Conservation (phyloP, 805 yeast species). For the Metschnikowia anglica region DNA sequence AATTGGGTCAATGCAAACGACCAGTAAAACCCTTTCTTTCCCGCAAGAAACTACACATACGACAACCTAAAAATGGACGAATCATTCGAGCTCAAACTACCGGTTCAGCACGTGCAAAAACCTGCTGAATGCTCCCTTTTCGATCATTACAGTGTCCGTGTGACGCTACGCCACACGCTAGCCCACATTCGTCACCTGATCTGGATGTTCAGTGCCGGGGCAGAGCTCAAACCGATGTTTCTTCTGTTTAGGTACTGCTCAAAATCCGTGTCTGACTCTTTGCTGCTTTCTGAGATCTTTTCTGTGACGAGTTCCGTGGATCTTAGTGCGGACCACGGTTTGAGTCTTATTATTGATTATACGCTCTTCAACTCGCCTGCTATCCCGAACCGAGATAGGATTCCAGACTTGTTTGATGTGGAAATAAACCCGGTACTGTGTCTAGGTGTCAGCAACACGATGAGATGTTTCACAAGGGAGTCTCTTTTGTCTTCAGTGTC, state of each 20-base stretch:
- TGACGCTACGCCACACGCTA: conserved; percentile 26
- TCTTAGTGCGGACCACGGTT: conserved; percentile 1
- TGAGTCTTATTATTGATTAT: conserved; percentile 26
- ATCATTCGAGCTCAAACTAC: conserved; percentile 11
- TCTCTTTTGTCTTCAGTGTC: conserved; percentile 24
- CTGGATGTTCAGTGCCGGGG: conserved; percentile 29
- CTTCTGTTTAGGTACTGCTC: conserved; percentile 18
- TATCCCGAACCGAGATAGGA: conserved; percentile 28
- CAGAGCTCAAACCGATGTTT: conserved; percentile 28
- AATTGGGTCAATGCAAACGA: too few relatives aligned
- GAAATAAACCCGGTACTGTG: conserved; percentile 6
- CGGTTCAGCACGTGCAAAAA: conserved; percentile 8
- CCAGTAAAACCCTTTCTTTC: background rate
- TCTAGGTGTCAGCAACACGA: conserved; percentile 3
- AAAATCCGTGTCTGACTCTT: conserved; percentile 13
- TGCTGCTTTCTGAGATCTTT: conserved; percentile 18
- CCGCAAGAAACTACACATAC: too few relatives aligned
- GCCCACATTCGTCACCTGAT: conserved; percentile 28
- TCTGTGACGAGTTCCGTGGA: conserved; percentile 6
- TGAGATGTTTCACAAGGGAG: conserved; percentile 18
- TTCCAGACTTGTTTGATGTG: conserved; percentile 27
- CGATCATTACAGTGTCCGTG: conserved; percentile 13
- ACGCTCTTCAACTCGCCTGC: conserved; percentile 20
- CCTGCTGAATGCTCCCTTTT: background rate
- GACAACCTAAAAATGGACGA: conserved; percentile 13